phyloP scores from a whole-genome alignment of 176 grass and related monocot genomes.

The Leersia perrieri region DNA sequence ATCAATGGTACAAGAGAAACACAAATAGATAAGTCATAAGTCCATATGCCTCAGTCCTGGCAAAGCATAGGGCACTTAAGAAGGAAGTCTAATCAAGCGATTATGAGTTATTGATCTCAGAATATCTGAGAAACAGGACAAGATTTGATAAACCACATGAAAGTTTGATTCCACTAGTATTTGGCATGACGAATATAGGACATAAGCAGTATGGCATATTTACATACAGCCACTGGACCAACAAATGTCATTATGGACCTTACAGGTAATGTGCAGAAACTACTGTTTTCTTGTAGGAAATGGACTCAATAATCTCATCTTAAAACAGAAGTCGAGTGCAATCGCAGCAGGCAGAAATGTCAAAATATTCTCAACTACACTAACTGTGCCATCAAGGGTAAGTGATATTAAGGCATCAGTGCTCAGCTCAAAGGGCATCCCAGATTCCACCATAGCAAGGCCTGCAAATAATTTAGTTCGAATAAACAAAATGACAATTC shows the following conservation, averaged over 20 bases:
- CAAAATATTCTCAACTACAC: slow-evolving; percentile 67
- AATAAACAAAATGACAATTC: slow-evolving; percentile 15
- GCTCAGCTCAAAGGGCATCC: slow-evolving; percentile 47
- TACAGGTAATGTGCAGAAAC: slow-evolving; percentile 23
- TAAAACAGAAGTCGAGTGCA: slow-evolving; percentile 93
- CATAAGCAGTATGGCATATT: slow-evolving; percentile 30
- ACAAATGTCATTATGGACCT: neutral
- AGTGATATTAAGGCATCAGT: slow-evolving; percentile 54
- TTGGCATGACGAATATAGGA: slow-evolving; percentile 16
- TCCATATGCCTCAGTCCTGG: neutral
- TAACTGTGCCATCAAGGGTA: slow-evolving; percentile 51
- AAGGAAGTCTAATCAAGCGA: slow-evolving; percentile 4
- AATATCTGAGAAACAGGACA: slow-evolving; percentile 13
- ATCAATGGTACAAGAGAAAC: slow-evolving; percentile 2
- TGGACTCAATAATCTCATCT: slow-evolving; percentile 78
- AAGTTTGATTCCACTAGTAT: slow-evolving; percentile 10
- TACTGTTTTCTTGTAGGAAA: slow-evolving; percentile 68
- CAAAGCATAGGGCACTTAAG: slow-evolving; percentile 4
- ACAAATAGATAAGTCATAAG: neutral
- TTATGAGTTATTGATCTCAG: neutral
- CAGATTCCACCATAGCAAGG: slow-evolving; percentile 61
- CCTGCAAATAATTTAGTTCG: slow-evolving; percentile 44
- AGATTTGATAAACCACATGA: slow-evolving; percentile 3
- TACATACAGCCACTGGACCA: slow-evolving; percentile 18
- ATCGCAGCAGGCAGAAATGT: slow-evolving; percentile 77